These are phyloP conservation scores for Pythium aquatile DNA, from an alignment of 352 stramenopile species.

Conservation along the genomic window DNA sequence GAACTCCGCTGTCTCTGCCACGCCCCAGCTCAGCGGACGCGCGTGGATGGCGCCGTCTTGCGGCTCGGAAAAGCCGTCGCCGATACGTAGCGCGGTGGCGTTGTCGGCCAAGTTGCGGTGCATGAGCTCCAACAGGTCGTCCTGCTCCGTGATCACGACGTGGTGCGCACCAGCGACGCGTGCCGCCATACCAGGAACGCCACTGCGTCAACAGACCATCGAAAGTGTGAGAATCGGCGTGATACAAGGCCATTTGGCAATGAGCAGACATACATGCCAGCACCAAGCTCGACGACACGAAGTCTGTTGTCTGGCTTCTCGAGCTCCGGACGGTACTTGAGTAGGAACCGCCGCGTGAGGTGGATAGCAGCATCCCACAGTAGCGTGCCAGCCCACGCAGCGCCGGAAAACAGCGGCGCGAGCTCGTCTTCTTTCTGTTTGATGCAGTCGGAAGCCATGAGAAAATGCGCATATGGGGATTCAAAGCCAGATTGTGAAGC, in stretches of 20 bases:
- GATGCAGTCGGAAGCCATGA: background rate
- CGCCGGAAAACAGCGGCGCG: slow-evolving; percentile 91
- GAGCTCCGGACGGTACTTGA: slow-evolving; percentile 43
- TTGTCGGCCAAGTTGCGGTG: slow-evolving; percentile 68
- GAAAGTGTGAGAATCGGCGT: background rate
- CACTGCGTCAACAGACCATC: slow-evolving; percentile 35
- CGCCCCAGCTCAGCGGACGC: slow-evolving; percentile 75
- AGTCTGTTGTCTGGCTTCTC: slow-evolving; percentile 29
- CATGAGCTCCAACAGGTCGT: slow-evolving; percentile 87
- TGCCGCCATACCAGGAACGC: slow-evolving; percentile 91
- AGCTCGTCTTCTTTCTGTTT: slow-evolving; percentile 82
- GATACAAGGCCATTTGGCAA: no score
- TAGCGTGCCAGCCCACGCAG: slow-evolving; percentile 91
- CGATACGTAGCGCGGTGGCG: slow-evolving; percentile 33
- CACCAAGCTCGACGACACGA: slow-evolving; percentile 81
- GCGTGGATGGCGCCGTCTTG: slow-evolving; percentile 44
- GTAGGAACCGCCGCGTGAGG: slow-evolving; percentile 54
- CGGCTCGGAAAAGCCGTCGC: slow-evolving; percentile 5
- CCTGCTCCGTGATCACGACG: slow-evolving; percentile 91
- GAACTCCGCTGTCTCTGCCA: slow-evolving; percentile 64
- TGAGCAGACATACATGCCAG: slow-evolving; percentile 55
- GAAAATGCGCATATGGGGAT: background rate
- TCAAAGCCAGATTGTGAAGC: background rate
- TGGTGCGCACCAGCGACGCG: slow-evolving; percentile 71
- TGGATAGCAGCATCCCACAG: slow-evolving; percentile 85